These are phyloP conservation scores for Corinectria fuckeliana DNA, from an alignment of 2,329 filamentous ascomycete species.

Conservation along the genomic window DNA sequence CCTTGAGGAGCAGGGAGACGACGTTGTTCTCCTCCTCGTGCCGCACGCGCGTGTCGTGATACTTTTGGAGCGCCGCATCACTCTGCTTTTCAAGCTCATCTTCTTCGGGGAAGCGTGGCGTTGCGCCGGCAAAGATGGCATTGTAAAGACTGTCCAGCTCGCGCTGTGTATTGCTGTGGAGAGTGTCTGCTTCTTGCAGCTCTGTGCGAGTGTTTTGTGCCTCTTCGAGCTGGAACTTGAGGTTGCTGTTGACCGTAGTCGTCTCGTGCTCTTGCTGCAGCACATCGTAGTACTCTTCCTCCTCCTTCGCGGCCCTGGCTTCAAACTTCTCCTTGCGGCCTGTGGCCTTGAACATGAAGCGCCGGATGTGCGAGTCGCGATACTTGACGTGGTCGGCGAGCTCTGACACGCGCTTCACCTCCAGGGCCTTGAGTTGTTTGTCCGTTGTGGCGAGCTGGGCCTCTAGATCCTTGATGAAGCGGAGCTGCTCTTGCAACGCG, in stretches of 20 bases:
- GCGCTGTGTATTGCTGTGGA: constrained; percentile 48
- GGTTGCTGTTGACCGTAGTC: constrained; percentile 47
- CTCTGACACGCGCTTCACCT: constrained; percentile 51
- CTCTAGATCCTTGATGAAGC: constrained; percentile 53
- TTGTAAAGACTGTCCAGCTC: constrained; percentile 57
- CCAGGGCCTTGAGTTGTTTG: constrained; percentile 45
- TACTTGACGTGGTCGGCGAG: constrained; percentile 58
- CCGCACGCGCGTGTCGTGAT: constrained; percentile 44
- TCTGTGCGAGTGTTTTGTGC: constrained; percentile 44
- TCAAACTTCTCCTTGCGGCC: constrained; percentile 48
- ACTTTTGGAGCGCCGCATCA: constrained; percentile 42
- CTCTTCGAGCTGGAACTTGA: constrained; percentile 47
- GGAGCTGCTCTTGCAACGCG: constrained; percentile 52
- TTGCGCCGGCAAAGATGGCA: constrained; percentile 58
- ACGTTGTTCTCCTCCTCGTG: constrained; percentile 50
- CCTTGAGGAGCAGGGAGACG: constrained; percentile 45
- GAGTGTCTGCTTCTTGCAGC: constrained; percentile 44
- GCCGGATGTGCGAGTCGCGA: constrained; percentile 56
- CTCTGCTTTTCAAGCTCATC: constrained; percentile 51
- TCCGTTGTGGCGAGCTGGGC: constrained; percentile 45
- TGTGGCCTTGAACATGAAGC: constrained; percentile 57
- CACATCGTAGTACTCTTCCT: constrained; percentile 60
- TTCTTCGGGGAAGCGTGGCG: constrained; percentile 58
- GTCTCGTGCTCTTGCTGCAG: constrained; percentile 54
- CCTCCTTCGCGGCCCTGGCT: constrained; percentile 56